Evolutionary conservation across 352 stramenopile species (phyloP).

Genomic region (Phytophthora citricola): DNA sequence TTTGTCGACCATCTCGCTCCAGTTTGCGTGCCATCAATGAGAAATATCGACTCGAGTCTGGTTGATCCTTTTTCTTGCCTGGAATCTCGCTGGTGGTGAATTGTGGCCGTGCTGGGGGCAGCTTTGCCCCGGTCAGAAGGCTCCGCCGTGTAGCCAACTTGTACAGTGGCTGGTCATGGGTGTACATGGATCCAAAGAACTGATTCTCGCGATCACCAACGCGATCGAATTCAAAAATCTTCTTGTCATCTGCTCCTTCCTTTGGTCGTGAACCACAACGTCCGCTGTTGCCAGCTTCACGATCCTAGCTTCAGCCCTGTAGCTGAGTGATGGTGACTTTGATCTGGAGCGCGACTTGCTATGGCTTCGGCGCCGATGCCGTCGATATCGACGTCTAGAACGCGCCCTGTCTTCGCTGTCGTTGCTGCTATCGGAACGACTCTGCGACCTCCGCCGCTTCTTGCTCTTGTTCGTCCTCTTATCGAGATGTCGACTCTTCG

Average conservation of each 20-base stretch:
- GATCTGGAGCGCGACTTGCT: constrained; percentile 18
- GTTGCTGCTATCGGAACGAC: constrained; percentile 23
- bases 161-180: constrained; percentile 72
- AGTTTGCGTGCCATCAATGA: constrained; percentile 45
- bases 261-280: constrained; percentile 9
- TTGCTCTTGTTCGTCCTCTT: constrained; percentile 49
- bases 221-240: constrained; percentile 73
- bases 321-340: constrained; percentile 12
- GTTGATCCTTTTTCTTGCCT: constrained; percentile 7
- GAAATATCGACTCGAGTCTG: constrained; percentile 58
- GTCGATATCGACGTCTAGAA: constrained; percentile 15
- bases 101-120: constrained; percentile 20
- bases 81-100: constrained; percentile 6
- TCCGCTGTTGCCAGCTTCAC: constrained; percentile 17
- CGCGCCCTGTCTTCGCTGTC: neutral
- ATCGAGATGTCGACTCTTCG: constrained; percentile 24
- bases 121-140: constrained; percentile 54
- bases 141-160: constrained; percentile 55
- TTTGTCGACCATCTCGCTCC: constrained; percentile 49
- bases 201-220: constrained; percentile 71
- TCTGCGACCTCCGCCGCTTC: constrained; percentile 29
- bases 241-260: constrained; percentile 20
- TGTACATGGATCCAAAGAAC: constrained; percentile 72
- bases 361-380: constrained; percentile 4
- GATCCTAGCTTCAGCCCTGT: constrained; percentile 17